phyloP scores from a whole-genome alignment of 805 yeast genomes.

The Myxozyma lipomycoides region DNA sequence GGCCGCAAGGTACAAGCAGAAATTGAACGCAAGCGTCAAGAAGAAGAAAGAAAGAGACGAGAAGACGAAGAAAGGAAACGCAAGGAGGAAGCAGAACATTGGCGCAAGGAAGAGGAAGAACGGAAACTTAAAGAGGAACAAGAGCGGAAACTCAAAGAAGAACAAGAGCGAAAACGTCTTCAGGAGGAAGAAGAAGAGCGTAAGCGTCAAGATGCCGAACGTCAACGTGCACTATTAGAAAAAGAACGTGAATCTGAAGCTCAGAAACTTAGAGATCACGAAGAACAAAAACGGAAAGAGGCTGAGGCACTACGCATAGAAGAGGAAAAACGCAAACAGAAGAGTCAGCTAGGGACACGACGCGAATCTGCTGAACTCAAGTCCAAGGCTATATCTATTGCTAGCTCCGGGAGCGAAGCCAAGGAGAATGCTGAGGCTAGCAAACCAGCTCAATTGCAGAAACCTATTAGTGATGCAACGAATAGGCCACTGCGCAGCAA shows the following conservation, averaged over 20 bases:
- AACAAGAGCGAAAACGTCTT: slow-evolving; percentile 29
- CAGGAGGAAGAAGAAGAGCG: slow-evolving; percentile 23
- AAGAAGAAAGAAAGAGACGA: slow-evolving; percentile 20
- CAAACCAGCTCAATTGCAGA: neutral
- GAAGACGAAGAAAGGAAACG: slow-evolving; percentile 16
- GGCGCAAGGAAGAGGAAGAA: slow-evolving; percentile 28
- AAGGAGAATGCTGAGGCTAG: neutral
- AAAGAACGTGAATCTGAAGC: neutral
- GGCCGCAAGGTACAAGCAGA: slow-evolving; percentile 7
- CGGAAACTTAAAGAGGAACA: slow-evolving; percentile 30
- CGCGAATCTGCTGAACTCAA: neutral
- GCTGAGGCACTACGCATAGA: neutral
- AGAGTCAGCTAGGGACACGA: slow-evolving; percentile 1
- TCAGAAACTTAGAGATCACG: neutral
- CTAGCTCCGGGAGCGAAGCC: slow-evolving; percentile 1
- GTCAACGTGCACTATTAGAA: neutral
- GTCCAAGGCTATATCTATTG: neutral
- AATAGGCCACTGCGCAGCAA: neutral
- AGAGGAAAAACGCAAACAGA: slow-evolving; percentile 1
- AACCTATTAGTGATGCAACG: neutral
- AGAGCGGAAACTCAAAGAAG: slow-evolving; percentile 31
- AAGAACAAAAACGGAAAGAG: neutral
- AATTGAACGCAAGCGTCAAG: slow-evolving; percentile 22
- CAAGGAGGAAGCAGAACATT: slow-evolving; percentile 16
- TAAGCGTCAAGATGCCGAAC: slow-evolving; percentile 4